A percentile compares a stretch with the other conserved stretches of the same genome.
These are phyloP conservation scores for Drechslerella dactyloides DNA, from an alignment of 2,329 filamentous ascomycete species.

Conservation along the genomic window DNA sequence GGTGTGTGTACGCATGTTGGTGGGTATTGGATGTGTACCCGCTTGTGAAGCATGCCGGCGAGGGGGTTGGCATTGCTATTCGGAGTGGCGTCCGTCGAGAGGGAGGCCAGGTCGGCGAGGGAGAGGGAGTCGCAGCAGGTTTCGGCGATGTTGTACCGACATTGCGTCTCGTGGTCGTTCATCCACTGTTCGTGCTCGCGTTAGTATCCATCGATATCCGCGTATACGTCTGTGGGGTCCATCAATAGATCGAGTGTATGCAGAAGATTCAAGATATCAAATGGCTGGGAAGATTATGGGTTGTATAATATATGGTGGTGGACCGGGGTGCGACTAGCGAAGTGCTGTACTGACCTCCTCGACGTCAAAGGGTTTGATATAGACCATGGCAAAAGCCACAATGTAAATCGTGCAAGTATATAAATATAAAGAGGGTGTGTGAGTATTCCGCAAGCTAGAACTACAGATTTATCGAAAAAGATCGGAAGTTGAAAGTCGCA, in stretches of 20 bases:
- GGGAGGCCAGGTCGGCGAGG: conserved; percentile 68
- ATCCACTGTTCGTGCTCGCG: conserved; percentile 63
- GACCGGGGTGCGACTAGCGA: too few relatives aligned
- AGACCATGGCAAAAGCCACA: too few relatives aligned
- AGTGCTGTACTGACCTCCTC: conserved; percentile 72
- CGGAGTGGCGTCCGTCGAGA: conserved; percentile 60
- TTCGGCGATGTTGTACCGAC: conserved; percentile 74
- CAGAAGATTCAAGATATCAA: conserved; percentile 20
- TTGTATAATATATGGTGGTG: background rate
- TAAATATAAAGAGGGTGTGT: background rate
- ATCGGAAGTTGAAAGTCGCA: too few relatives aligned
- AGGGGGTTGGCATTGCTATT: conserved; percentile 52
- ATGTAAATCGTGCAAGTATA: conserved; percentile 50
- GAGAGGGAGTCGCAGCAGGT: conserved; percentile 79
- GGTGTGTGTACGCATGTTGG: too few relatives aligned
- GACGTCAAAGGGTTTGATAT: conserved; percentile 70
- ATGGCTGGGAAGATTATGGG: too few relatives aligned
- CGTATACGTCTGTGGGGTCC: too few relatives aligned
- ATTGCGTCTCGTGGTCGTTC: conserved; percentile 66
- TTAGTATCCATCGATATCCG: too few relatives aligned
- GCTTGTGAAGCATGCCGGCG: conserved; percentile 47
- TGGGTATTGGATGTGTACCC: conserved; percentile 11
- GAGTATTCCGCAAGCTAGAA: too few relatives aligned
- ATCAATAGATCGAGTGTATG: background rate
- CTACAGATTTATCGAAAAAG: too few relatives aligned